These are phyloP conservation scores for Rhodamnia argentea DNA, from an alignment of 345 rosid genomes.

Conservation along the genomic window DNA sequence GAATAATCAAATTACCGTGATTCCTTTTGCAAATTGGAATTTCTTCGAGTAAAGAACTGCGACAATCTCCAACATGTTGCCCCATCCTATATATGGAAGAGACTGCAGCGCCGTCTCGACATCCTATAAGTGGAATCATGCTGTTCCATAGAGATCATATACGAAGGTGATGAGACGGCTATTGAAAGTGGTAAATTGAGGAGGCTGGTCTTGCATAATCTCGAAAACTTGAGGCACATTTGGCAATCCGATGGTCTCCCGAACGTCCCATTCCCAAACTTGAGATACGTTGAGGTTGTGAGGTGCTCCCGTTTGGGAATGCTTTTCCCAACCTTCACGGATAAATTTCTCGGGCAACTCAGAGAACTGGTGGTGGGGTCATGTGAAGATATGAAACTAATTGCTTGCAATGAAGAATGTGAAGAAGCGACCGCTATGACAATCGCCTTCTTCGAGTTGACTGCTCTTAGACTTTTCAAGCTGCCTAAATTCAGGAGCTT, in stretches of 20 bases:
- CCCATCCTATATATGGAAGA: background rate
- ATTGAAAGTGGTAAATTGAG: background rate
- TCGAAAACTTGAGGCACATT: background rate
- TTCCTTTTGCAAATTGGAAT: background rate
- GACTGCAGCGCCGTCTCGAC: fast-evolving
- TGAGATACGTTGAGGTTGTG: background rate
- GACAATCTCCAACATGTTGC: background rate
- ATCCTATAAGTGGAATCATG: background rate
- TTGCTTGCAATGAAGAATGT: background rate
- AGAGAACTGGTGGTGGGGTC: background rate
- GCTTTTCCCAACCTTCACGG: background rate
- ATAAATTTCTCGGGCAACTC: background rate
- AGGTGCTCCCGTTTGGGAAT: background rate
- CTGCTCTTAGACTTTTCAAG: background rate
- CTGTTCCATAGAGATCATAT: background rate
- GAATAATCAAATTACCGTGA: background rate
- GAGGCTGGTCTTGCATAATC: fast-evolving
- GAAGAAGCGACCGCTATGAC: fast-evolving
- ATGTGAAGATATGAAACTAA: background rate
- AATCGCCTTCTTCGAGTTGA: background rate
- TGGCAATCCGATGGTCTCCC: background rate
- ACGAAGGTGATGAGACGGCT: background rate
- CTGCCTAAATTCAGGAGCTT: fast-evolving
- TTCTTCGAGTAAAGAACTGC: fast-evolving
- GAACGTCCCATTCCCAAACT: background rate